These are phyloP conservation scores for Didymellaceae sp. DNA, from an alignment of 2,329 filamentous ascomycete genomes.

Conservation along the genomic window DNA sequence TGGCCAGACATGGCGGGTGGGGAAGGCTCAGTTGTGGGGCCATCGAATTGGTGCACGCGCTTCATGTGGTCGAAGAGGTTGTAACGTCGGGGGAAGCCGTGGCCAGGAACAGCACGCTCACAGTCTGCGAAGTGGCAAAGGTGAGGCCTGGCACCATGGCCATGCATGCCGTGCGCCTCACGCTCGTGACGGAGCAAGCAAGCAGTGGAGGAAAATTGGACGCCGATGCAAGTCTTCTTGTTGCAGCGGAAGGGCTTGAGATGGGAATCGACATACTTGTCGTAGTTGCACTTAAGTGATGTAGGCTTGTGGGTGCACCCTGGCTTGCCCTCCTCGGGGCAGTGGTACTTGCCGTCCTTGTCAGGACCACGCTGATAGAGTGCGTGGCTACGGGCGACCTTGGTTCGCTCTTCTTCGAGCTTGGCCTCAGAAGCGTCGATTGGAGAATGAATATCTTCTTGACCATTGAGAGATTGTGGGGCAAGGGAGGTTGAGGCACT, in stretches of 20 bases:
- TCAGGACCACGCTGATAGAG: constrained; percentile 72
- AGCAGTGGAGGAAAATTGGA: constrained; percentile 92
- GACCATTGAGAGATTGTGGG: constrained; percentile 36
- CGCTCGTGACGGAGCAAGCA: constrained; percentile 94
- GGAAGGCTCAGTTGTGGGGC: constrained; percentile 42
- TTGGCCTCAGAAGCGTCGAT: constrained; percentile 41
- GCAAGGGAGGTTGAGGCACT: constrained; percentile 28
- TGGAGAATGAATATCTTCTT: constrained; percentile 39
- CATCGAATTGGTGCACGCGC: constrained; percentile 76
- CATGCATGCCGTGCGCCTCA: constrained; percentile 94
- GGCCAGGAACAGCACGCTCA: constrained; percentile 79
- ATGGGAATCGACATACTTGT: constrained; percentile 98
- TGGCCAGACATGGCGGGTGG: constrained; percentile 35
- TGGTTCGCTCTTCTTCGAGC: constrained; percentile 48
- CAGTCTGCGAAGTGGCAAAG: constrained; percentile 88
- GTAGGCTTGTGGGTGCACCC: constrained; percentile 90
- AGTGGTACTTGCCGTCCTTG: constrained; percentile 87
- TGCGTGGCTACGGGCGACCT: constrained; percentile 60
- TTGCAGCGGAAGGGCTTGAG: constrained; percentile 97
- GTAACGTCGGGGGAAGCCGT: constrained; percentile 94
- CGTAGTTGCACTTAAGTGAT: constrained; percentile 98
- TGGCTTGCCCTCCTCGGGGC: constrained; percentile 77
- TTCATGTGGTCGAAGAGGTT: constrained; percentile 98
- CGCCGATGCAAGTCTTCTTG: constrained; percentile 79
- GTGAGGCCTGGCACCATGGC: constrained; percentile 90